phyloP scores from a whole-genome alignment of 2,329 filamentous ascomycete genomes.

The Emergomyces pasteurianus region DNA sequence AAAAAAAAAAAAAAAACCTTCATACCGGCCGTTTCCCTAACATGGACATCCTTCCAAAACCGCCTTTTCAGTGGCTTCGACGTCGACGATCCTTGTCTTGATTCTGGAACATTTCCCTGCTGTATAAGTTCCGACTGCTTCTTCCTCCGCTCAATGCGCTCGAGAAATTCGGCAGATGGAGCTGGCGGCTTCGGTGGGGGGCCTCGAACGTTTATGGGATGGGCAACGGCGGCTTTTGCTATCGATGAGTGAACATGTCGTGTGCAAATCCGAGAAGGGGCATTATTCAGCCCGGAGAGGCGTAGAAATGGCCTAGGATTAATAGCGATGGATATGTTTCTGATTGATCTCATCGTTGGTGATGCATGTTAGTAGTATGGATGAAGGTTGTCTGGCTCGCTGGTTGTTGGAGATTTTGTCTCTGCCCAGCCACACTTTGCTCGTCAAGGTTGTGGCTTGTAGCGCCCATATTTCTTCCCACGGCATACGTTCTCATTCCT shows the following conservation, averaged over 20 bases:
- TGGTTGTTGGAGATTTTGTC: background rate
- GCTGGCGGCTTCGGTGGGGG: slow-evolving; percentile 48
- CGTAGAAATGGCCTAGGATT: background rate
- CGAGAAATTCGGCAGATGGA: slow-evolving; percentile 37
- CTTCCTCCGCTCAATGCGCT: slow-evolving; percentile 37
- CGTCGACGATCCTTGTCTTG: slow-evolving; percentile 22
- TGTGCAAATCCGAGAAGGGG: slow-evolving; percentile 10
- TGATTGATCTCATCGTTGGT: background rate
- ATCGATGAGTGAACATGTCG: slow-evolving; percentile 25
- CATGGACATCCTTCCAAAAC: slow-evolving; percentile 78
- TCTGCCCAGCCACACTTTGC: background rate
- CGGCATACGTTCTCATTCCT: too few species aligned
- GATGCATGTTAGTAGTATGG: background rate
- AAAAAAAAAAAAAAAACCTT: background rate
- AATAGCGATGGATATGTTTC: background rate
- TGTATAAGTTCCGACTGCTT: slow-evolving; percentile 40
- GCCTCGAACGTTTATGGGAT: slow-evolving; percentile 47
- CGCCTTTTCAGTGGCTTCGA: slow-evolving; percentile 51
- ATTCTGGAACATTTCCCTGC: slow-evolving; percentile 32
- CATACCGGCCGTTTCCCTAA: slow-evolving; percentile 55
- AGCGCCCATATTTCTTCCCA: too few species aligned
- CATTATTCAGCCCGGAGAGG: background rate
- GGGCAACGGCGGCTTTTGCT: slow-evolving; percentile 39
- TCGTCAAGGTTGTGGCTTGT: background rate
- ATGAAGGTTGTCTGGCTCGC: background rate